These are phyloP conservation scores for Polymyxa betae DNA, from an alignment of 208 protist genomes.

Conservation along the genomic window DNA sequence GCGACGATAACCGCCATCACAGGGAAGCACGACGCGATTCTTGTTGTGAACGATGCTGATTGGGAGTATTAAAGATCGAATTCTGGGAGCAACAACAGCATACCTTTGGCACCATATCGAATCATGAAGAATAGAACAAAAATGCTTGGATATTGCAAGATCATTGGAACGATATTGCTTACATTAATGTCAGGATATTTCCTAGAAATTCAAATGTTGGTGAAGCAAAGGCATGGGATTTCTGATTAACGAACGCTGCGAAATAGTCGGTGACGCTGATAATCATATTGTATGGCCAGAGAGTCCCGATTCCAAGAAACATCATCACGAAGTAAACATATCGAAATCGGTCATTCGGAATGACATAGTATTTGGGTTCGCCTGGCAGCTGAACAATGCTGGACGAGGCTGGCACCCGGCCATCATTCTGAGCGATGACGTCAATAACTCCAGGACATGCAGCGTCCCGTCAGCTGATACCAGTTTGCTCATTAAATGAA, in stretches of 20 bases:
- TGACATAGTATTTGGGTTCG: not conserved
- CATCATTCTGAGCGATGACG: not conserved
- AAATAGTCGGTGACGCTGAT: conserved; percentile 36
- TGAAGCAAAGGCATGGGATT: too few relatives aligned
- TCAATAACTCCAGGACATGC: not conserved
- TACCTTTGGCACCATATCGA: not conserved
- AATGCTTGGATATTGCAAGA: conserved; percentile 7
- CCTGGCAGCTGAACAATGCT: not conserved
- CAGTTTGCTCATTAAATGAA: too few relatives aligned
- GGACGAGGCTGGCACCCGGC: not conserved
- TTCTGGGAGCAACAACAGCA: not conserved
- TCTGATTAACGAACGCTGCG: not conserved
- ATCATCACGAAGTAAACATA: not conserved
- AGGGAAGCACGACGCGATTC: not conserved
- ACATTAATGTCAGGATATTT: not conserved
- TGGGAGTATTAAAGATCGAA: not conserved
- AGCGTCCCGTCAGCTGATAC: too few relatives aligned
- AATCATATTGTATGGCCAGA: conserved; percentile 22
- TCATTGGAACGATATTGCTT: not conserved
- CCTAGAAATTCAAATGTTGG: too few relatives aligned
- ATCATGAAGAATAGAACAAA: conserved; percentile 1
- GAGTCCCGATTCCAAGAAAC: not conserved
- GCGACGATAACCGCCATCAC: conserved; percentile 6
- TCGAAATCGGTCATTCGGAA: conserved; percentile 1
- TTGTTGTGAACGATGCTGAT: not conserved